These are phyloP conservation scores for Podospora comata DNA, from an alignment of 495 filamentous ascomycete genomes.

Conservation along the genomic window DNA sequence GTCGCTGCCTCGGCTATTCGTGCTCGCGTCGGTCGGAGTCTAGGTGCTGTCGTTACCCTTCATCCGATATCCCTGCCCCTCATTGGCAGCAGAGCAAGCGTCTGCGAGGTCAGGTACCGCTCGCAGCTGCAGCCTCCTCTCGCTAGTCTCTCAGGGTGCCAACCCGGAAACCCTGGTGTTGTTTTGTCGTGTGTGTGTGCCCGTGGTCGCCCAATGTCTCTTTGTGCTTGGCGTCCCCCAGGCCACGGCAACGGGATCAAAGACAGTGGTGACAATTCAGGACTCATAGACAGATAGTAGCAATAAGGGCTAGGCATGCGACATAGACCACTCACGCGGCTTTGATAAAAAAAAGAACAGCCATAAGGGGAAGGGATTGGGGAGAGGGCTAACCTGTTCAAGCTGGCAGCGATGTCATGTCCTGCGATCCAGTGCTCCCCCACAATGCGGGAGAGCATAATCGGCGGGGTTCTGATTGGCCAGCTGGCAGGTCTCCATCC, in stretches of 20 bases:
- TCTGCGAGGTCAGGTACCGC: slow-evolving; percentile 1
- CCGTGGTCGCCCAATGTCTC: not conserved
- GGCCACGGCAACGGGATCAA: not conserved
- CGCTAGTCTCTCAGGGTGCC: not conserved
- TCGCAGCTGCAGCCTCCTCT: slow-evolving; percentile 1
- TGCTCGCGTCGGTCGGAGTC: slow-evolving; percentile 7
- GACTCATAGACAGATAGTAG: not conserved
- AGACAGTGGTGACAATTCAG: not conserved
- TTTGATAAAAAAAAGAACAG: slow-evolving; percentile 14
- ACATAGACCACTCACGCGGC: slow-evolving; percentile 1
- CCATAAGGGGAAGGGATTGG: slow-evolving; percentile 4
- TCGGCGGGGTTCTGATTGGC: slow-evolving; percentile 28
- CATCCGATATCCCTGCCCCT: slow-evolving; percentile 11
- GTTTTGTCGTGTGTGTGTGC: not conserved
- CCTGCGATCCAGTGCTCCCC: slow-evolving; percentile 21
- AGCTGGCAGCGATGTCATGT: slow-evolving; percentile 30
- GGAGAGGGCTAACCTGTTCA: slow-evolving; percentile 25
- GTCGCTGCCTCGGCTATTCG: slow-evolving; percentile 13
- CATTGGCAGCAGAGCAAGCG: slow-evolving; percentile 1
- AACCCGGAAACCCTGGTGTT: not conserved
- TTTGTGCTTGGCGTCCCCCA: not conserved
- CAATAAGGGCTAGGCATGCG: not conserved
- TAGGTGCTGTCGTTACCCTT: slow-evolving; percentile 9
- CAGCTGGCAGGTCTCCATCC: slow-evolving; percentile 25
- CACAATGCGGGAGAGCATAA: slow-evolving; percentile 32